Evolutionary conservation across 306 rosid species (phyloP).

Genomic region (Inga laurina): DNA sequence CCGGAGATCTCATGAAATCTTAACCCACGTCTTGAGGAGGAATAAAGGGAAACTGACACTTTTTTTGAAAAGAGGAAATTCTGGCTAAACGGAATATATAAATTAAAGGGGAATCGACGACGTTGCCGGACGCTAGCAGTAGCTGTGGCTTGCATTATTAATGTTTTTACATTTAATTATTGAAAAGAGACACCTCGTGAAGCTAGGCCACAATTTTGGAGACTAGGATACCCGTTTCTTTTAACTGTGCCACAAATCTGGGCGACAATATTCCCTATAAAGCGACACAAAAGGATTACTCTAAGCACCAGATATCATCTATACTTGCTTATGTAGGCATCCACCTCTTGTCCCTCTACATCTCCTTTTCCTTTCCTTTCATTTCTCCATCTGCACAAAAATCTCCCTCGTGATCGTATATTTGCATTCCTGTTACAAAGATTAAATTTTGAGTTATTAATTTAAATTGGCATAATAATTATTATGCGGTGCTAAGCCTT

Average conservation of each 20-base stretch:
- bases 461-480: neutral
- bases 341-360: neutral
- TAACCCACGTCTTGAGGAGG: neutral
- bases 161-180: neutral
- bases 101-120: neutral
- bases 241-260: slow-evolving; percentile 34
- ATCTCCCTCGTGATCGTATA: neutral
- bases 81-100: neutral
- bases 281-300: slow-evolving; percentile 28
- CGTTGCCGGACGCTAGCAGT: neutral
- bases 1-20: neutral
- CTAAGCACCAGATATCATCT: neutral
- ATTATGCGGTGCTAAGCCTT: neutral
- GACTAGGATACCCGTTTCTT: slow-evolving; percentile 26
- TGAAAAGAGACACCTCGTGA: neutral
- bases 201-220: slow-evolving; percentile 17
- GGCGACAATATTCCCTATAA: slow-evolving; percentile 43
- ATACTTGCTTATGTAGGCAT: slow-evolving; percentile 15
- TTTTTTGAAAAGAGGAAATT: neutral
- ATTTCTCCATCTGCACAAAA: neutral
- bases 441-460: neutral
- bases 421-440: neutral
- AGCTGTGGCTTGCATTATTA: neutral
- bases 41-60: neutral
- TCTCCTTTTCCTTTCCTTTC: neutral